Evolutionary conservation across 164 flowering plant genomes (phyloP).

Genomic region (Buxus sempervirens): DNA sequence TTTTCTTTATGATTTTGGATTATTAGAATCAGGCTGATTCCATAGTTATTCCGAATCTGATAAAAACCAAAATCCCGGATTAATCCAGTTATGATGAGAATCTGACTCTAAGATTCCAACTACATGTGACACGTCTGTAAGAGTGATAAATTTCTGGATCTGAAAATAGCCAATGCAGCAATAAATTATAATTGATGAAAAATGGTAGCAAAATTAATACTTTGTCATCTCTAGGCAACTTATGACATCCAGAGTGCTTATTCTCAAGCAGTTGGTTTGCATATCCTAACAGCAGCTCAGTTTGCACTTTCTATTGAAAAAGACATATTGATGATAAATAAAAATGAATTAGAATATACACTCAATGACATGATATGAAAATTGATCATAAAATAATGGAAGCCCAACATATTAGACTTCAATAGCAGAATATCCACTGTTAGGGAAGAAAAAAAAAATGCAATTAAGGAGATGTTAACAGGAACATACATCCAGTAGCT

Average conservation of each 20-base stretch:
- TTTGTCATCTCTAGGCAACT: conserved; percentile 90
- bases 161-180: too few species aligned
- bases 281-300: conserved; percentile 49
- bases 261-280: conserved; percentile 81
- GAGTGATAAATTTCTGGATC: too few species aligned
- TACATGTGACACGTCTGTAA: too few species aligned
- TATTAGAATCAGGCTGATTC: too few species aligned
- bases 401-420: background rate
- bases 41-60: too few species aligned
- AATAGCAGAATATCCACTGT: background rate
- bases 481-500: conserved; percentile 65
- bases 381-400: background rate
- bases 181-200: too few species aligned
- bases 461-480: background rate
- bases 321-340: background rate
- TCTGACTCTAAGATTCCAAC: too few species aligned
- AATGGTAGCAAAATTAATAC: too few species aligned
- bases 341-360: background rate
- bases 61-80: too few species aligned
- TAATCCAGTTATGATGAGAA: too few species aligned
- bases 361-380: background rate
- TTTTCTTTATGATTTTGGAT: too few species aligned
- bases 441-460: background rate
- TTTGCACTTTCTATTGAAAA: conserved; percentile 50
- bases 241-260: conserved; percentile 93